Percentiles rank a stretch among this genome's conserved stretches.
Evolutionary conservation across 495 filamentous ascomycete species (phyloP).

Genomic region (Lepraria neglecta): DNA sequence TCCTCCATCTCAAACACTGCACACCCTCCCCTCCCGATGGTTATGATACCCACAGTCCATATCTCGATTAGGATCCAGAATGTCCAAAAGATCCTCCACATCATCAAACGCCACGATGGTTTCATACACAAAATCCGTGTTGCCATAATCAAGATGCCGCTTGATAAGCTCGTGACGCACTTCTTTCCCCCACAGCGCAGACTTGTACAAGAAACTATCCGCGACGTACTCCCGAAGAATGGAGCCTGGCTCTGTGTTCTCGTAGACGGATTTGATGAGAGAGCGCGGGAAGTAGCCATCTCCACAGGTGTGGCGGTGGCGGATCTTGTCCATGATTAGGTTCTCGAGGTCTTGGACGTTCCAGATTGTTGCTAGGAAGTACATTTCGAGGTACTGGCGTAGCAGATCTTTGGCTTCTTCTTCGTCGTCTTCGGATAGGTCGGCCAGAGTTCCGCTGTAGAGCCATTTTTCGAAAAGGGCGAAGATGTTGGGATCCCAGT

Average conservation of each 20-base stretch:
- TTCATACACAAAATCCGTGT: conserved; percentile 14
- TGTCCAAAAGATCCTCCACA: background rate
- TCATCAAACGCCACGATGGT: background rate
- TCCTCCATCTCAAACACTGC: too few species aligned
- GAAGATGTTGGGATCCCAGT: background rate
- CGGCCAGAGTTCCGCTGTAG: background rate
- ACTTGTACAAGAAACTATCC: conserved; percentile 11
- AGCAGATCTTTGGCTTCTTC: background rate
- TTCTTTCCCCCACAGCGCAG: background rate
- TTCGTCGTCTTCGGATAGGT: background rate
- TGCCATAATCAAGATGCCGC: background rate
- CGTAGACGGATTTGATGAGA: background rate
- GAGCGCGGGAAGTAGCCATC: background rate
- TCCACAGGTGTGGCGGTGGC: background rate
- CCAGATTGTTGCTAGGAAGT: background rate
- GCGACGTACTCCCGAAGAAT: conserved; percentile 12
- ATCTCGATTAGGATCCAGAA: background rate
- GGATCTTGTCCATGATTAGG: conserved; percentile 14
- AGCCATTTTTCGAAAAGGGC: conserved; percentile 13
- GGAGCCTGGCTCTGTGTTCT: background rate
- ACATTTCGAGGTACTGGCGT: background rate
- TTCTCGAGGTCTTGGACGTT: conserved; percentile 3
- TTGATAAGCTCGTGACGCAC: background rate
- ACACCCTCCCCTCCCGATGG: too few species aligned
- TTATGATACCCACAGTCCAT: too few species aligned